Conservation (phyloP, 2,329 filamentous ascomycete species). For the Huntiella savannae region DNA sequence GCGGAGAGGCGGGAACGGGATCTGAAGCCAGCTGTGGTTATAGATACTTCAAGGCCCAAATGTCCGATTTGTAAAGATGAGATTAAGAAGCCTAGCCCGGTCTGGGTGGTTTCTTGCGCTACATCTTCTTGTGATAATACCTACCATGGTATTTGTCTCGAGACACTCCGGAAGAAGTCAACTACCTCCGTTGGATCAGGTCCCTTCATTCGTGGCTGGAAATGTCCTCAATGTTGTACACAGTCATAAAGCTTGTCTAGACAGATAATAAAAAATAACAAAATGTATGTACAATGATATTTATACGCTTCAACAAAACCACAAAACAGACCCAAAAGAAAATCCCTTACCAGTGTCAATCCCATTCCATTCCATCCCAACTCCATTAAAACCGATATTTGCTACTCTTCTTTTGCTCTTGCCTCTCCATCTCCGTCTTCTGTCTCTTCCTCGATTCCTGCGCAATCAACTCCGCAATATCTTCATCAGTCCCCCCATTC, state of each 20-base stretch:
- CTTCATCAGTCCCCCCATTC: slow-evolving; percentile 48
- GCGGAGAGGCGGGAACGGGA: not conserved
- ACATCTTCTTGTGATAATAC: not conserved
- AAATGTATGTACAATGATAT: not conserved
- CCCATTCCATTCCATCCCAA: not conserved
- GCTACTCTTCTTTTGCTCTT: slow-evolving; percentile 38
- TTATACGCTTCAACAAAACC: not conserved
- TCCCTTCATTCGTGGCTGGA: slow-evolving; percentile 8
- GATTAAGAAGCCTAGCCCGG: slow-evolving; percentile 1
- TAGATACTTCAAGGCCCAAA: too few species aligned
- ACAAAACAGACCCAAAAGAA: not conserved
- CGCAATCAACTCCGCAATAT: slow-evolving; percentile 89
- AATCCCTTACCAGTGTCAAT: not conserved
- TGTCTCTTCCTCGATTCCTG: slow-evolving; percentile 79
- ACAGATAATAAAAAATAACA: not conserved
- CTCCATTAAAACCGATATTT: slow-evolving; percentile 28
- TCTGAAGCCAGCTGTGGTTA: too few species aligned
- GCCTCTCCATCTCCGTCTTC: slow-evolving; percentile 69
- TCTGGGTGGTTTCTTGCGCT: slow-evolving; percentile 6
- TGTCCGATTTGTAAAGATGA: slow-evolving; percentile 1
- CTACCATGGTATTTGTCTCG: slow-evolving; percentile 8
- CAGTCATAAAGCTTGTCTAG: not conserved
- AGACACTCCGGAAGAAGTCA: not conserved
- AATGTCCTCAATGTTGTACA: slow-evolving; percentile 1
- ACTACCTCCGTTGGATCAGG: not conserved